phyloP scores from a whole-genome alignment of 495 filamentous ascomycete genomes.

The Lepraria neglecta region DNA sequence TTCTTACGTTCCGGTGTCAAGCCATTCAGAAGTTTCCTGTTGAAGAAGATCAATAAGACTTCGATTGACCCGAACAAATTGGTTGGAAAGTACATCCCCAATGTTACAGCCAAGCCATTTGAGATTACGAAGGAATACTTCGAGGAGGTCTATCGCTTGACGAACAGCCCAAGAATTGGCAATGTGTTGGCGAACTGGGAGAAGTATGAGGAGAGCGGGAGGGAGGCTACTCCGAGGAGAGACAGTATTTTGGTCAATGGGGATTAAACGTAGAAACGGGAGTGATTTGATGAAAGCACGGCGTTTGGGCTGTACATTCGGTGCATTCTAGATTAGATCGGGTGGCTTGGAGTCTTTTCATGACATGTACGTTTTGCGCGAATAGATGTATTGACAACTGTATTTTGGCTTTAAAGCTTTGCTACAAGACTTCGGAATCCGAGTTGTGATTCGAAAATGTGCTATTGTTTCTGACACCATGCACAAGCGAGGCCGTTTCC shows the following conservation, averaged over 20 bases:
- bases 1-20: slow-evolving; percentile 97
- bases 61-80: slow-evolving; percentile 95
- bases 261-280: neutral
- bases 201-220: slow-evolving; percentile 52
- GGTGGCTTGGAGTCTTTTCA: neutral
- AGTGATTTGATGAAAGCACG: neutral
- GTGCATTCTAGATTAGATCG: neutral
- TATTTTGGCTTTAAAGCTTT: neutral
- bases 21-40: slow-evolving; percentile 91
- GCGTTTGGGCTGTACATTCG: neutral
- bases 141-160: slow-evolving; percentile 92
- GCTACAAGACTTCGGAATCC: neutral
- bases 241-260: slow-evolving; percentile 16
- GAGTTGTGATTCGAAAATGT: neutral
- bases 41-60: slow-evolving; percentile 99
- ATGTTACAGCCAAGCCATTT: slow-evolving; percentile 93
- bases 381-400: neutral
- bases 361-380: neutral
- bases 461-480: no score
- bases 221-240: slow-evolving; percentile 26
- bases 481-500: no score
- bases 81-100: slow-evolving; percentile 97
- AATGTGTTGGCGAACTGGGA: slow-evolving; percentile 82
- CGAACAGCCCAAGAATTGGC: slow-evolving; percentile 87
- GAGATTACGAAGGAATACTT: slow-evolving; percentile 97